These are phyloP conservation scores for Paecilomyces dactylethromorphus DNA, from an alignment of 2,329 filamentous ascomycete genomes.

Conservation along the genomic window DNA sequence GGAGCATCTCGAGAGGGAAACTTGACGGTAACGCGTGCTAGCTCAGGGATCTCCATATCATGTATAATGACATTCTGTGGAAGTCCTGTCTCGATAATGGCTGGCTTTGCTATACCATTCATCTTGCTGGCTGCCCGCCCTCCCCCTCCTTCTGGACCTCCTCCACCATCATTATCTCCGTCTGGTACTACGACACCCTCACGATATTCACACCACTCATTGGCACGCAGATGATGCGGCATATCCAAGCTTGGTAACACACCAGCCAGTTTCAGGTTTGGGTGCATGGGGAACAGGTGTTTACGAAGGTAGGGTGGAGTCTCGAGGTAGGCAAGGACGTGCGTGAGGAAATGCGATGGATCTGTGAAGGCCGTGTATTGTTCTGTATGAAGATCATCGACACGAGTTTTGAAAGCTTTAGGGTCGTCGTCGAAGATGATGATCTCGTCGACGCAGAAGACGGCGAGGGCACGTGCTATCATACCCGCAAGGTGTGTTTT, in stretches of 20 bases:
- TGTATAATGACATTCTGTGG: slow-evolving; percentile 45
- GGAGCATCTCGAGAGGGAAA: slow-evolving; percentile 45
- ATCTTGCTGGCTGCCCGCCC: slow-evolving; percentile 29
- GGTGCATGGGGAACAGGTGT: slow-evolving; percentile 68
- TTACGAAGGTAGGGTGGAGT: slow-evolving; percentile 76
- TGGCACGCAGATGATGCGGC: slow-evolving; percentile 70
- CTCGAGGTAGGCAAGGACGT: slow-evolving; percentile 75
- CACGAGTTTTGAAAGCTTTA: slow-evolving; percentile 33
- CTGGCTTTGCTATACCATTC: slow-evolving; percentile 12
- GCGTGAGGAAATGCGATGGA: slow-evolving; percentile 71
- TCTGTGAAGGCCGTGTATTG: slow-evolving; percentile 62
- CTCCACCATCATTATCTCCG: slow-evolving; percentile 24
- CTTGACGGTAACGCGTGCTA: slow-evolving; percentile 67
- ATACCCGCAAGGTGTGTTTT: slow-evolving; percentile 67
- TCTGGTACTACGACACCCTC: slow-evolving; percentile 63
- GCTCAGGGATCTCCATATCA: slow-evolving; percentile 55
- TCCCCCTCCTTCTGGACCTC: slow-evolving; percentile 36
- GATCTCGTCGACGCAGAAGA: slow-evolving; percentile 80
- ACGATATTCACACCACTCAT: slow-evolving; percentile 73
- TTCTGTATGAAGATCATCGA: slow-evolving; percentile 39
- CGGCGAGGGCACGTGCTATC: slow-evolving; percentile 72
- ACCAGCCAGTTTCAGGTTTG: slow-evolving; percentile 68
- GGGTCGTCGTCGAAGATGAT: slow-evolving; percentile 68
- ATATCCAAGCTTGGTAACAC: slow-evolving; percentile 73
- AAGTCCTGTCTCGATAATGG: slow-evolving; percentile 47